Evolutionary conservation across 257 asterid genomes (phyloP), one percentile per base, ranked within the genome.

Genomic region (Solanum lycopersicoides): DNA sequence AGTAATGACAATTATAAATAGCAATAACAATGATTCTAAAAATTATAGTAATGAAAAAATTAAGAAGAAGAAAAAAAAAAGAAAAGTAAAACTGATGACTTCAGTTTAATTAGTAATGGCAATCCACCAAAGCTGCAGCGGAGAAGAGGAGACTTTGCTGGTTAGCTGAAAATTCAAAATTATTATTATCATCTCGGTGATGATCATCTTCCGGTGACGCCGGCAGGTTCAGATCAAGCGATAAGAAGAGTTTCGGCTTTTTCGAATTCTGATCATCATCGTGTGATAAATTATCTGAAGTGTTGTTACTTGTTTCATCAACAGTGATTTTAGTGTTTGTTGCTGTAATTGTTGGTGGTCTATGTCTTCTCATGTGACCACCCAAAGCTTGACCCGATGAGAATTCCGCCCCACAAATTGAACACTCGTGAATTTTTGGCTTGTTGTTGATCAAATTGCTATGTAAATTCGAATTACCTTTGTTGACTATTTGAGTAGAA

Each of bases 371-470:
- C 88, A 86, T 86, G 28, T 86, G 88, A 20, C 88, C 88, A 42
- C 88, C 88, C 73, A 86, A 73, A 44, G 88, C 88, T 50, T 86
- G 88, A 41, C 88, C 88, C 1, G 88, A 86, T 18, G 88, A 72
- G 53, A 86, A 86, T 21, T 73, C 88, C 37, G 88, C 88, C 12
- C 88, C 72, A 32, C 88, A 86, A 47, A 86, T 73, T 41, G 88
- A 72, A 34, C 88, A 86, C 74, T 86, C 88, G 14, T 86, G 88
- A 5, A 86, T 73, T 77, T 86, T 86, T 41, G 73, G 72, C 41
- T 86, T 73, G 37, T 18, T 47, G 13, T 47, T 86, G 32, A 72
- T 71, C 42, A 16, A n/a, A 25, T 63, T 66, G 12, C 65, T n/a
- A 21, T n/a, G 42, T 25, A 15, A 44, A 34, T 34, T 65, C 4